Base-by-base conservation (phyloP, 2,329 filamentous ascomycete genomes). In the Iodosphaeria phyllophila region DNA sequence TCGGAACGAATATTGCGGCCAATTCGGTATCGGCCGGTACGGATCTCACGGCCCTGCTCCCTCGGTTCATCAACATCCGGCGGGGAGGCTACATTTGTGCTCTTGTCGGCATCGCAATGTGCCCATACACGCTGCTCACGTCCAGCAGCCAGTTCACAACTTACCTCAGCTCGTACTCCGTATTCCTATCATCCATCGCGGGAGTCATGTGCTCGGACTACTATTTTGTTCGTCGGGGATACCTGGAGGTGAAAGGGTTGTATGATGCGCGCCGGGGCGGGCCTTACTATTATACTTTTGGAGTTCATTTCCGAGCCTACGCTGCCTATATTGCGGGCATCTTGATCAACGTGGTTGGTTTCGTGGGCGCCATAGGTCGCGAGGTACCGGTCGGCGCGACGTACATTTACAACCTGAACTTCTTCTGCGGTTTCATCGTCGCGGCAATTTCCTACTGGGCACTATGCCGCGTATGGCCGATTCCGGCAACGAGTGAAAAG, bases 201-300 rank as follows among this genome's bases (percentile, higher is more conserved):
- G 84, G 84, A n/a, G 80, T 92, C 34, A 89, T 92, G 54, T 58
- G 83, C 31, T 66, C 62, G 36, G 84, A 93, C 48, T 93, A 93
- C 56, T 93, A 91, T 49, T 32, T 76, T 28, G 78, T 92, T 5
- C 75, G 84, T 29, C 72, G 64, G 30, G 84, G 84, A 5, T 92
- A 83, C 44, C 58, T 89, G 3, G 68, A 83, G 35, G 58, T 86
- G 35, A 72, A 68, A 39, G 71, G 80, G 28, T 63, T 93, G 0
- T 93, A 92, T 55, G 74, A 74, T 25, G 74, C 65, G 7, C 67
- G 69, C 27, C 60, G 56, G 28, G 54, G 51, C 0, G 67, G 68
- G 0, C 74, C 69, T 0, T 93, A 93, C 50, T 86, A 64, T 47
- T 89, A 61, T 51, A 67, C 54, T 0, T 64, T 51, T 24, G 84